These are phyloP conservation scores for Termitomyces sp. DNA, from an alignment of 768 basidiomycete genomes.

Conservation along the genomic window DNA sequence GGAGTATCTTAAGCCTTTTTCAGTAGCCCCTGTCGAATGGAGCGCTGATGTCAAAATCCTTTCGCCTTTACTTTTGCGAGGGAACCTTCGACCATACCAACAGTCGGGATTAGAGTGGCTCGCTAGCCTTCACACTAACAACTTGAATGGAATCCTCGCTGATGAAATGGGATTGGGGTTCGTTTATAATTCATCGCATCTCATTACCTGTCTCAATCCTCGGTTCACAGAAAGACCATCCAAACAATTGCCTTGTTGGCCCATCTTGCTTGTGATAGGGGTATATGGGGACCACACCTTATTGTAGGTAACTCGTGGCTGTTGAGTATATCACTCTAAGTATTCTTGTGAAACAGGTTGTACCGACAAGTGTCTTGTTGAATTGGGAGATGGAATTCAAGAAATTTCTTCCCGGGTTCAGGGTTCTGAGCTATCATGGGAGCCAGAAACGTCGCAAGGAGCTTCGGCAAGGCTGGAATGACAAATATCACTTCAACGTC, in stretches of 20 bases:
- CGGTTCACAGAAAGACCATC: slow-evolving; percentile 74
- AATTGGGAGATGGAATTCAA: slow-evolving; percentile 99
- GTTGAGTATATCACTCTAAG: slow-evolving; percentile 15
- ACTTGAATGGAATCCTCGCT: slow-evolving; percentile 79
- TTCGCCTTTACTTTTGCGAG: slow-evolving; percentile 77
- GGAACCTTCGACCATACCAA: slow-evolving; percentile 89
- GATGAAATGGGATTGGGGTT: slow-evolving; percentile 97
- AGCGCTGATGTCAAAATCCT: slow-evolving; percentile 52
- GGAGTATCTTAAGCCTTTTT: slow-evolving; percentile 63
- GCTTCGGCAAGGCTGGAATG: slow-evolving; percentile 86
- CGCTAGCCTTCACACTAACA: slow-evolving; percentile 78
- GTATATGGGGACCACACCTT: slow-evolving; percentile 91
- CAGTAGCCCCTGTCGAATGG: slow-evolving; percentile 72
- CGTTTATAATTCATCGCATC: slow-evolving; percentile 20
- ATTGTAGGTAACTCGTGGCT: slow-evolving; percentile 46
- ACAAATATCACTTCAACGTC: slow-evolving; percentile 87
- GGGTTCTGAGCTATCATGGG: slow-evolving; percentile 87
- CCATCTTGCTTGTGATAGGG: slow-evolving; percentile 85
- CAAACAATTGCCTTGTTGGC: slow-evolving; percentile 95
- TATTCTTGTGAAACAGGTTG: slow-evolving; percentile 45
- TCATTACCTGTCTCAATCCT: neutral
- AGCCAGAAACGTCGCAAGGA: slow-evolving; percentile 86
- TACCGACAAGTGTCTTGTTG: slow-evolving; percentile 88
- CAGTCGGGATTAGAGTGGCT: slow-evolving; percentile 94
- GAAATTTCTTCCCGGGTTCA: slow-evolving; percentile 90